Percentiles rank a stretch among this genome's conserved stretches.
Conservation (phyloP, 2,329 filamentous ascomycete genomes). For the Fonsecaea nubica region DNA sequence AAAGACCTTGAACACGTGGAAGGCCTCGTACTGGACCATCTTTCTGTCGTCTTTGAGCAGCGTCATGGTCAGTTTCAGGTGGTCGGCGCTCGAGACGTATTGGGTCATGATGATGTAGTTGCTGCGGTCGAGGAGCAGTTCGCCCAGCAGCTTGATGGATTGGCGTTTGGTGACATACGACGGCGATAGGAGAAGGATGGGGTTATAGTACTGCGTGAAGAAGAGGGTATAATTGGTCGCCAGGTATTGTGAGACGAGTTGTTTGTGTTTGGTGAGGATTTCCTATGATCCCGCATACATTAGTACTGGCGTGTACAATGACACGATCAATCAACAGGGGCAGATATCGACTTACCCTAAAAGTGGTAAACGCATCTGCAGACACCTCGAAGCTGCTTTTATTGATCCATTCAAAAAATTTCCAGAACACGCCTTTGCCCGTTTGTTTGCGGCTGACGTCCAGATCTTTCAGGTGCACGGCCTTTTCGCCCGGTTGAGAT, state of each 20-base stretch:
- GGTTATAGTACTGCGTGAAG: conserved; percentile 75
- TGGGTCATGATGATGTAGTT: conserved; percentile 99
- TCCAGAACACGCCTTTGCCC: conserved; percentile 90
- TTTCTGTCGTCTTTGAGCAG: conserved; percentile 91
- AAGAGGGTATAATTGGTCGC: conserved; percentile 90
- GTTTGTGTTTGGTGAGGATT: conserved; percentile 91
- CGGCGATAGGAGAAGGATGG: conserved; percentile 83
- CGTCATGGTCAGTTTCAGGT: conserved; percentile 98
- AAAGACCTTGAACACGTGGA: conserved; percentile 99
- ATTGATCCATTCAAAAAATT: conserved; percentile 97
- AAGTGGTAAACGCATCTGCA: conserved; percentile 96
- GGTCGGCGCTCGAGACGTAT: conserved; percentile 93
- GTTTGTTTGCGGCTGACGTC: conserved; percentile 76
- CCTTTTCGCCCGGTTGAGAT: conserved; percentile 73
- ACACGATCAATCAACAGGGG: not conserved
- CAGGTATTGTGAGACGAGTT: conserved; percentile 85
- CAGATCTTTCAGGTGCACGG: conserved; percentile 77
- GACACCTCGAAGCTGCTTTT: conserved; percentile 95
- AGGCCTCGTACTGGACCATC: conserved; percentile 99
- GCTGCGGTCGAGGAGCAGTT: conserved; percentile 89
- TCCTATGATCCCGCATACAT: conserved; percentile 62
- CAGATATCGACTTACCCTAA: conserved; percentile 68
- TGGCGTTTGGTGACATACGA: conserved; percentile 98
- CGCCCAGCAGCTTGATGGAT: conserved; percentile 94
- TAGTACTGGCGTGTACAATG: not conserved